A percentile compares a stretch with the other conserved stretches of the same genome.
Evolutionary conservation across 1,139 yeast genomes (phyloP).

Genomic region (Sugiyamaella grinbergsii): DNA sequence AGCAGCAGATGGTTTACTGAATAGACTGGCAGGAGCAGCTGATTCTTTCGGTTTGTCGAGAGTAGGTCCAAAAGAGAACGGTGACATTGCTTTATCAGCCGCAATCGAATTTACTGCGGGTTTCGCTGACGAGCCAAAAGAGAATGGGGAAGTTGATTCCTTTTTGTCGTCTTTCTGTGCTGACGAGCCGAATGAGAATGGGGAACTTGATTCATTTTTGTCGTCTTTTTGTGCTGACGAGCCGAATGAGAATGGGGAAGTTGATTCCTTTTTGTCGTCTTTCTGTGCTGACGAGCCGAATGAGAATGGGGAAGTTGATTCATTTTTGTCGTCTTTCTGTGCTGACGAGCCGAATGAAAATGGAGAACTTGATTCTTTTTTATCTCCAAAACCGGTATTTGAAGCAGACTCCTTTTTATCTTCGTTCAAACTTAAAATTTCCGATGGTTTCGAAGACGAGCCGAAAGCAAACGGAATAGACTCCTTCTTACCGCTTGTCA

Average conservation of each 20-base stretch:
- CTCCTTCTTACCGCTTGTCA: too few relatives aligned
- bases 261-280: not conserved
- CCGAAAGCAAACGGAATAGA: too few relatives aligned
- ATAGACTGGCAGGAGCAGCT: too few relatives aligned
- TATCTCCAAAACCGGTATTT: not conserved
- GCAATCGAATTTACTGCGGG: not conserved
- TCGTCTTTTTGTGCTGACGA: too few relatives aligned
- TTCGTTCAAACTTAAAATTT: too few relatives aligned
- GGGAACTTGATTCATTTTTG: not conserved
- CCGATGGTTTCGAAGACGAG: too few relatives aligned
- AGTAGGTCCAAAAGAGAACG: not conserved
- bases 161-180: not conserved
- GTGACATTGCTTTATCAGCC: not conserved
- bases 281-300: not conserved
- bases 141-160: constrained; percentile 1
- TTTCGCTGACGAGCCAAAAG: constrained; percentile 3
- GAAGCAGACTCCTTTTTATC: too few relatives aligned
- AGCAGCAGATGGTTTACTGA: not conserved
- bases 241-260: not conserved
- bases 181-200: not conserved
- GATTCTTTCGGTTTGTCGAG: constrained; percentile 1
- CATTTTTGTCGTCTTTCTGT: too few relatives aligned
- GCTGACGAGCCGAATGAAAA: too few relatives aligned
- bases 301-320: not conserved
- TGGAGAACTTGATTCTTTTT: not conserved